A percentile compares a stretch with the other conserved stretches of the same genome.
phyloP scores from a whole-genome alignment of 2,329 filamentous ascomycete species.

The Chrysoporthe puriensis region DNA sequence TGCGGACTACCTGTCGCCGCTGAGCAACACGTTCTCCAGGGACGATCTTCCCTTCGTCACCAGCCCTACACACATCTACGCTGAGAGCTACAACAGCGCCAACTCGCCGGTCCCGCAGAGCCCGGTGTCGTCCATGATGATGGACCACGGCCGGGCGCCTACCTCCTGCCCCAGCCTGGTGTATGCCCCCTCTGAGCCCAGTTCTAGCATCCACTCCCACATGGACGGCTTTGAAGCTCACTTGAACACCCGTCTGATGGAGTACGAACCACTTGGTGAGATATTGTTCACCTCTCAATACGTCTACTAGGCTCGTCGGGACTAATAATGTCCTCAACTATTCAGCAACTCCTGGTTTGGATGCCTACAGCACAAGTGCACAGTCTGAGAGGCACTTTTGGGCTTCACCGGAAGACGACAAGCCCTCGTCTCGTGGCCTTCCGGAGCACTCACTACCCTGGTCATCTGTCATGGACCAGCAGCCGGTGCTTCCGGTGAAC shows the following conservation, averaged over 20 bases:
- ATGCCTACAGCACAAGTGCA: conserved; percentile 55
- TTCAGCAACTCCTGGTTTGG: conserved; percentile 55
- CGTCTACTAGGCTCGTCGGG: conserved; percentile 28
- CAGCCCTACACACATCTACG: conserved; percentile 60
- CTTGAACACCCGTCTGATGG: conserved; percentile 56
- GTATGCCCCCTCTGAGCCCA: conserved; percentile 63
- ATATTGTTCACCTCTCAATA: conserved; percentile 45
- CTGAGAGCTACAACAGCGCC: conserved; percentile 56
- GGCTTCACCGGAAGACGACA: conserved; percentile 51
- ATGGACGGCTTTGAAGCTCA: conserved; percentile 61
- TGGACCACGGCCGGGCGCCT: conserved; percentile 55
- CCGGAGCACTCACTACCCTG: conserved; percentile 53
- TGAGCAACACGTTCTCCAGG: conserved; percentile 56
- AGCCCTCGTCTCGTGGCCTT: conserved; percentile 44
- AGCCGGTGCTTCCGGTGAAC: conserved; percentile 56
- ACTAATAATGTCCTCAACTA: conserved; percentile 31
- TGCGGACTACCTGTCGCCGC: conserved; percentile 61
- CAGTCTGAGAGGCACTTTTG: conserved; percentile 53
- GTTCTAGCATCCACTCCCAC: conserved; percentile 64
- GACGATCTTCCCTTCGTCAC: conserved; percentile 61
- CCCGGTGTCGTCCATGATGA: conserved; percentile 57
- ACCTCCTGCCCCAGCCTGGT: conserved; percentile 65
- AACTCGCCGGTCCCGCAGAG: conserved; percentile 59
- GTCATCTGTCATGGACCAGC: conserved; percentile 52
- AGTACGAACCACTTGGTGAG: conserved; percentile 61